These are phyloP conservation scores for Hypoxylon fuscum DNA, from an alignment of 495 filamentous ascomycete genomes.

Conservation along the genomic window DNA sequence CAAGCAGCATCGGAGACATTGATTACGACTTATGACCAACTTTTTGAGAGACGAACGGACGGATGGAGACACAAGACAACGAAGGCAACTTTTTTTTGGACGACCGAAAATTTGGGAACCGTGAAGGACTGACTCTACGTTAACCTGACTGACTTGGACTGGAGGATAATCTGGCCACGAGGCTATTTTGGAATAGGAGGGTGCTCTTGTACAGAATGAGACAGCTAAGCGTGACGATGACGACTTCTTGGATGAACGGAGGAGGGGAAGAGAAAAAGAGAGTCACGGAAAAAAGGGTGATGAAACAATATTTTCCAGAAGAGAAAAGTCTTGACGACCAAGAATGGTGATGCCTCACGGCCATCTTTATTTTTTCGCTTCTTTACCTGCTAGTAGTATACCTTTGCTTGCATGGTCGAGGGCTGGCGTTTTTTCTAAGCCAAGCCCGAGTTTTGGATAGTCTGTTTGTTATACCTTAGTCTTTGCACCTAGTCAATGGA, in stretches of 20 bases:
- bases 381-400: constrained; percentile 21
- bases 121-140: constrained; percentile 5
- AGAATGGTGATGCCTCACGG: constrained; percentile 56
- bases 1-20: constrained; percentile 18
- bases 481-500: constrained; percentile 48
- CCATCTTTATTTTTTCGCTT: constrained; percentile 47
- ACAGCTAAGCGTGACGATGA: constrained; percentile 20
- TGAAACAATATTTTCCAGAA: constrained; percentile 15
- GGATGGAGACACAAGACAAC: constrained; percentile 16
- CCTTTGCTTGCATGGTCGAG: constrained; percentile 3
- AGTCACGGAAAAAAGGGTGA: constrained; percentile 1
- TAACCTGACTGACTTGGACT: constrained; percentile 26
- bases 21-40: constrained; percentile 40
- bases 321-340: constrained; percentile 42
- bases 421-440: constrained; percentile 15
- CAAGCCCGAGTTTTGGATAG: constrained; percentile 15
- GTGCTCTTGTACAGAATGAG: constrained; percentile 37
- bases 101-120: constrained; percentile 17
- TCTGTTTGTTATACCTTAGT: constrained; percentile 39
- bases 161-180: constrained; percentile 36
- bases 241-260: constrained; percentile 8
- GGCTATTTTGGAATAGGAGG: constrained; percentile 35
- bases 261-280: constrained; percentile 14
- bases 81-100: constrained; percentile 21
- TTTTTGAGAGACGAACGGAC: constrained; percentile 2